Percentiles rank a stretch among this genome's conserved stretches.
Evolutionary conservation across 768 basidiomycete species (phyloP).

Genomic region (Clathrus columnatus): DNA sequence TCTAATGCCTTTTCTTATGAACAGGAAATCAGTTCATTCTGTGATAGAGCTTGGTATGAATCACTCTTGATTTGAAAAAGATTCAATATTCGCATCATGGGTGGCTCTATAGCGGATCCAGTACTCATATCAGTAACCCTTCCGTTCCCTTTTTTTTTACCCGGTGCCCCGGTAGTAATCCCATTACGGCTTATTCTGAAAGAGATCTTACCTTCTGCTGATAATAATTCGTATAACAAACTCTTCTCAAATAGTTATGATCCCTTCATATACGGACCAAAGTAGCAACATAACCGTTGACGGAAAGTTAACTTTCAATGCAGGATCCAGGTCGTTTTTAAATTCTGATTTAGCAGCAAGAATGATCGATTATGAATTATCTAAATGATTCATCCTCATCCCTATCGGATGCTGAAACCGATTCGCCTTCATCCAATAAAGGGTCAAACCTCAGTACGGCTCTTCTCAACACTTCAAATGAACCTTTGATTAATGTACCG

Average conservation of each 20-base stretch:
- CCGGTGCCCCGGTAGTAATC: conserved; percentile 46
- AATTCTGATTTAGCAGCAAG: neutral
- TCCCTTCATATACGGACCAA: conserved; percentile 46
- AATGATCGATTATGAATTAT: neutral
- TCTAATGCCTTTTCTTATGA: neutral
- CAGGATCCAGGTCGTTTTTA: conserved; percentile 15
- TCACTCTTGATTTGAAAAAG: conserved; percentile 4
- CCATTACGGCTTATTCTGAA: conserved; percentile 55
- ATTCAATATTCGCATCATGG: neutral
- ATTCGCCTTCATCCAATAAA: neutral
- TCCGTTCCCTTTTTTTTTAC: conserved; percentile 46
- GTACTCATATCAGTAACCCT: conserved; percentile 46
- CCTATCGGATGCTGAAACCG: neutral
- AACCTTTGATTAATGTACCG: conserved; percentile 45
- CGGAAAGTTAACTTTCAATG: conserved; percentile 47
- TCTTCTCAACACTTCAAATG: conserved; percentile 28
- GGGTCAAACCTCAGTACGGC: conserved; percentile 35
- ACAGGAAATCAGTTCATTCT: conserved; percentile 51
- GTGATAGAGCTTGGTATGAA: conserved; percentile 49
- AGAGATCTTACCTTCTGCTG: conserved; percentile 26
- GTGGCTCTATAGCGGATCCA: conserved; percentile 47
- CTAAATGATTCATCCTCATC: neutral
- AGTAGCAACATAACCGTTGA: conserved; percentile 72
- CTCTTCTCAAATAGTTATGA: too few species aligned
- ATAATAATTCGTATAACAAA: too few species aligned